Evolutionary conservation across 257 asterid species (phyloP), one percentile per base, ranked within the genome.

Genomic region (Penstemon davidsonii): DNA sequence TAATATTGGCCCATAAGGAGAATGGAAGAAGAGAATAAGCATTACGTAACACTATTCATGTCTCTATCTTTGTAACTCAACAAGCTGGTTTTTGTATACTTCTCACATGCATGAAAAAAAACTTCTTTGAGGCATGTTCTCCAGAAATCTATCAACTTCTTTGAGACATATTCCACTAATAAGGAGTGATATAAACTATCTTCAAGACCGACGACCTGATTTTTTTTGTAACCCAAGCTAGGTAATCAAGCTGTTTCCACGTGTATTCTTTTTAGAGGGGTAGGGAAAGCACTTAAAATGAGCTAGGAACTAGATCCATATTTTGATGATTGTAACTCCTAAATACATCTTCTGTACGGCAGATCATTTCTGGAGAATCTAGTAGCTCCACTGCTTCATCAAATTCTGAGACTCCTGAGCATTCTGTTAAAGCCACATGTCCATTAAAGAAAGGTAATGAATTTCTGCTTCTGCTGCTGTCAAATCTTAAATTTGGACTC

Each of bases 371-470:
- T 2, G 93, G 95, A 69, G 96, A 88, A 66, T 37, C 84, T 73
- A 92, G 79, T 66, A 75, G 79, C 81, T 85, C 87, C 44, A 62
- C 90, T 4, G 79, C 88, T 68, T 75, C 96, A 62, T 76, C 92
- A 25, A 74, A 76, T 52, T 59, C 87, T 5, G 86, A 85, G 75
- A 74, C 78, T 72, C 77, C 69, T 37, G 87, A 82, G 59, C 52
- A 73, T 57, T 85, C 96, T 55, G 82, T 82, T 68, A 66, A 76
- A 72, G 78, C 76, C 67, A 75, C 76, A 58, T 81, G 73, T 45
- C 88, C 88, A 15, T 65, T 91, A 60, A 94, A 75, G 86, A 88
- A 82, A 86, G 99, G 97, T 94, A 82, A 55, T 25, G 33, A 25
- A 25, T 25, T 25, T 10, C 12, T 43, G 36, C 53, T 60, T 60